Percentiles rank a stretch among this genome's conserved stretches.
phyloP scores from a whole-genome alignment of 2,329 filamentous ascomycete genomes.

The Sclerotinia glacialis region DNA sequence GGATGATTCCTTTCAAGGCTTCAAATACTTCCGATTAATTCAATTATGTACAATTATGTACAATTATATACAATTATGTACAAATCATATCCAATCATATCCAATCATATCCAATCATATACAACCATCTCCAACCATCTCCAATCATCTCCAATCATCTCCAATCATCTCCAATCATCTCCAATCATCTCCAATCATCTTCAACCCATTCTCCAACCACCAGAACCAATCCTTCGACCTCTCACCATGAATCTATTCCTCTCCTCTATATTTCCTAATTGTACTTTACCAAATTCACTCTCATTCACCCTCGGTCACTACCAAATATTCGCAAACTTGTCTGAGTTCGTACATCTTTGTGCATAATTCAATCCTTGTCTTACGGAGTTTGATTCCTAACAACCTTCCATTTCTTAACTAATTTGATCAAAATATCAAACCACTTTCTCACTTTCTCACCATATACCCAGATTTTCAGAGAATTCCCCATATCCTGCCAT shows the following conservation, averaged over 20 bases:
- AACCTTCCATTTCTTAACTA: background rate
- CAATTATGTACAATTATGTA: no score
- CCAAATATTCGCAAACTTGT: background rate
- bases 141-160: no score
- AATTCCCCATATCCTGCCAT: background rate
- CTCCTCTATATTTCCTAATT: background rate
- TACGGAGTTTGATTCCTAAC: background rate
- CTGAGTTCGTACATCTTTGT: background rate
- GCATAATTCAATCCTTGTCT: background rate
- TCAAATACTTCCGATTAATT: no score
- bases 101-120: no score
- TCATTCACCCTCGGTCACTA: no score
- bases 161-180: no score
- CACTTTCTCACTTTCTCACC: conserved; percentile 6
- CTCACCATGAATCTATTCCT: background rate
- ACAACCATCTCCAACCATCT: no score
- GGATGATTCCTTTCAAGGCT: no score
- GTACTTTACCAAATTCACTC: background rate
- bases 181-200: background rate
- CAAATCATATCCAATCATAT: no score
- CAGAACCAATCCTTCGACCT: background rate
- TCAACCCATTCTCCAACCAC: no score
- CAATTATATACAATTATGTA: no score
- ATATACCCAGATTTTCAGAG: background rate
- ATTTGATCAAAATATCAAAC: conserved; percentile 6